Evolutionary conservation across 108 stramenopile species (phyloP), one percentile per base, ranked within the genome.

Genomic region (Fistulifera solaris): DNA sequence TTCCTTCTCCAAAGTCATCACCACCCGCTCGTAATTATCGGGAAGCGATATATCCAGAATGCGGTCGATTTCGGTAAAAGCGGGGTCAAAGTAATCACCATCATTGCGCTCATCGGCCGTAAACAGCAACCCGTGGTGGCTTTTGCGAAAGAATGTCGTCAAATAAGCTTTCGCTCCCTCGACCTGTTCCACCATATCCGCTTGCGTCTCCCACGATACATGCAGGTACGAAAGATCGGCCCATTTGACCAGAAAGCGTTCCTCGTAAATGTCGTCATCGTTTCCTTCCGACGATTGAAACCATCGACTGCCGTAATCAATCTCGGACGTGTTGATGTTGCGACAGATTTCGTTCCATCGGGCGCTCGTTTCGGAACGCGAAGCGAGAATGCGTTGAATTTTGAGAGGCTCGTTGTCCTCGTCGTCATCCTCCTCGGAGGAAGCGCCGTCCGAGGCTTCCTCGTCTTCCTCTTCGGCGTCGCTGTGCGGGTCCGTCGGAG

Each of bases 11-110:
- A 35, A 13, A 1, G 57, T 48, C 6, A 50, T 24, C 1, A 41
- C 53, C 16, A 51, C 12, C 6, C 31, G 31, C 56, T 78, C 77
- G 49, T 56, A 63, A 1, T 47, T 68, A 12, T 71, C 61, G 38
- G 61, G 61, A 8, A 17, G 27, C n/a, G 27, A 47, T 1, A 85
- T 65, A 16, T 85, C 82, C 26, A 94, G 63, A 35, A 94, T 75
- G 7, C 93, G 70, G n/a, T 85, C 93, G 44, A 94, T 76, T 47
- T 85, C 67, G 2, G 70, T 47, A 62, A 68, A 85, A 0, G 75
- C 77, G 6, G 89, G 89, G 60, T 91, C 89, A 65, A 91, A 91
- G 54, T 87, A 91, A 46, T 91, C 90, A 26, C 93, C 93, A 71
- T 93, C 92, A 59, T 80, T 78, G 25, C 91, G 78, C 61, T 93